phyloP scores from a whole-genome alignment of 2,329 filamentous ascomycete species.

The Escovopsis sp. region DNA sequence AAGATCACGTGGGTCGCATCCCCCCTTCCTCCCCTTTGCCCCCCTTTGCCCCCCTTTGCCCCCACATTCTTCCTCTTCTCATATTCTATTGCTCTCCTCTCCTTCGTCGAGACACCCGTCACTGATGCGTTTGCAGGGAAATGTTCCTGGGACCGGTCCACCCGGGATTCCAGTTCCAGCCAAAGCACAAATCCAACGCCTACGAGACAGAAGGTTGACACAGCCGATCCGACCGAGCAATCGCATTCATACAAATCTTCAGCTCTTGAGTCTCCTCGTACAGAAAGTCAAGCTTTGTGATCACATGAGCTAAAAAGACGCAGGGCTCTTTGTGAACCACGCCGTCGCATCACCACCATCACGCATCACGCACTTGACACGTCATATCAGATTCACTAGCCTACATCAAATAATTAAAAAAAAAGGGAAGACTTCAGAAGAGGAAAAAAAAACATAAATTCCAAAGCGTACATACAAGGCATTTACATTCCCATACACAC shows the following conservation, averaged over 20 bases:
- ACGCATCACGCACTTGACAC: too few species aligned
- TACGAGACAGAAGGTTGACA: slow-evolving; percentile 62
- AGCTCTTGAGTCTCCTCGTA: too few species aligned
- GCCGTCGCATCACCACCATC: too few species aligned
- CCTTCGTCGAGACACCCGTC: not conserved
- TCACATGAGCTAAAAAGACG: too few species aligned
- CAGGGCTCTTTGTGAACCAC: too few species aligned
- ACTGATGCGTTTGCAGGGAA: slow-evolving; percentile 43
- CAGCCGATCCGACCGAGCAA: not conserved
- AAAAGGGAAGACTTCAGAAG: not conserved
- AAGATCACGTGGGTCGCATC: slow-evolving; percentile 68
- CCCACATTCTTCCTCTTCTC: not conserved
- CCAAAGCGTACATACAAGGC: too few species aligned
- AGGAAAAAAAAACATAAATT: not conserved
- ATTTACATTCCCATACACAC: too few species aligned
- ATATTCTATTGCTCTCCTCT: not conserved
- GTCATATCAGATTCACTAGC: too few species aligned
- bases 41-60: not conserved
- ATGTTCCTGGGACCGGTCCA: slow-evolving; percentile 94
- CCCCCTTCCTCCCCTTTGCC: too few species aligned
- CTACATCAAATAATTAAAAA: not conserved
- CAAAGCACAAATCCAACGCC: slow-evolving; percentile 92
- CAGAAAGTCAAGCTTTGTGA: too few species aligned
- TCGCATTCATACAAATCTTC: too few species aligned
- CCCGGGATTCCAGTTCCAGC: slow-evolving; percentile 82